Evolutionary conservation across 164 flowering plant species (phyloP).

Genomic region (grape (Vitis vinifera)): DNA sequence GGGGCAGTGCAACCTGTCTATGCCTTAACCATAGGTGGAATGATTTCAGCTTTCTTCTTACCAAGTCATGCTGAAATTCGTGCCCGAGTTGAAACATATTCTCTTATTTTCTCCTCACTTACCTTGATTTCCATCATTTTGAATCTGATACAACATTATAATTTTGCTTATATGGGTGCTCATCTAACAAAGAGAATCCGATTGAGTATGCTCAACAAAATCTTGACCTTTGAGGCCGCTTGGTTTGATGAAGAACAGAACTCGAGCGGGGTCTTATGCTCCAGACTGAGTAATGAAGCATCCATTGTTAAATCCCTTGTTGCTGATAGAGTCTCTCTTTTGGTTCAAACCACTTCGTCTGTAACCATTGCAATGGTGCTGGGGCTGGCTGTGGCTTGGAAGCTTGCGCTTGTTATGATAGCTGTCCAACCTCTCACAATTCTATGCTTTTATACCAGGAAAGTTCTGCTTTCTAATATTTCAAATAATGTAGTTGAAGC

Average conservation of each 20-base stretch:
- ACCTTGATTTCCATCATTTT: constrained; percentile 51
- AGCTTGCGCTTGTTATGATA: constrained; percentile 84
- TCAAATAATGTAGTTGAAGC: constrained; percentile 59
- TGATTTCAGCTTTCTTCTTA: constrained; percentile 76
- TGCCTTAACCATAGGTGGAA: constrained; percentile 83
- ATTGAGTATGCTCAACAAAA: constrained; percentile 68
- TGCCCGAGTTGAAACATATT: constrained; percentile 50
- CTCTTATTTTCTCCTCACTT: constrained; percentile 58
- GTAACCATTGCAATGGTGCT: constrained; percentile 71
- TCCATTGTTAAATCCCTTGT: constrained; percentile 80
- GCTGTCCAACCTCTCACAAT: constrained; percentile 88
- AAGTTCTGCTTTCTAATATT: constrained; percentile 65
- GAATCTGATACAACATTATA: constrained; percentile 76
- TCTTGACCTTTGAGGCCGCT: constrained; percentile 76
- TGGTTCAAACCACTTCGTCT: constrained; percentile 75
- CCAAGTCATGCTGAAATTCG: constrained; percentile 60
- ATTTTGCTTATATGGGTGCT: constrained; percentile 85
- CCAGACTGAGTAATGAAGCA: constrained; percentile 77
- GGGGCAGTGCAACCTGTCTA: constrained; percentile 82
- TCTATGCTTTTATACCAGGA: constrained; percentile 72
- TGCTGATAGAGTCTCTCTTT: constrained; percentile 67
- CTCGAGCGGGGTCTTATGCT: constrained; percentile 71
- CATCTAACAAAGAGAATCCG: constrained; percentile 67
- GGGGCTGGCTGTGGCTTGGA: constrained; percentile 84
- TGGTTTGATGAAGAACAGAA: constrained; percentile 90